These are phyloP conservation scores for Candida nitratophila DNA, from an alignment of 805 yeast species.

Conservation along the genomic window DNA sequence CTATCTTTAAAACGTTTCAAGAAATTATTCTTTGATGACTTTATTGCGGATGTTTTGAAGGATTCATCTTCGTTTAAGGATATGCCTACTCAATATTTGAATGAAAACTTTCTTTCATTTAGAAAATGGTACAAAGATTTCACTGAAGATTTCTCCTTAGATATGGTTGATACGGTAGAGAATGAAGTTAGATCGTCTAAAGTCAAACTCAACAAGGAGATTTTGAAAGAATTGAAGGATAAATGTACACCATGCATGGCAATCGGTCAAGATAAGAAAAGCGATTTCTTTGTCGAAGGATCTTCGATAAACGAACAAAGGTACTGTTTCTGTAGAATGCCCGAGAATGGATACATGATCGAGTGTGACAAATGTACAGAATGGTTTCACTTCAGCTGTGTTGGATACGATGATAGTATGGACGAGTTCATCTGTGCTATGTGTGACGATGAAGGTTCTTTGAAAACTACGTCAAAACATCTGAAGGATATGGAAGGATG, in stretches of 20 bases:
- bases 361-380: conserved; percentile 66
- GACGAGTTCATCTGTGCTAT: conserved; percentile 46
- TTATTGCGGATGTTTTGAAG: neutral
- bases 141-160: neutral
- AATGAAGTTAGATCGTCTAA: neutral
- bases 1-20: neutral
- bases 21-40: neutral
- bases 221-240: neutral
- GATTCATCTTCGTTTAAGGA: neutral
- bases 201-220: neutral
- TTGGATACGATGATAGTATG: conserved; percentile 28
- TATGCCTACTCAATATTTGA: neutral
- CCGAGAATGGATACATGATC: conserved; percentile 57
- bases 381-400: conserved; percentile 64
- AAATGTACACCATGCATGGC: neutral
- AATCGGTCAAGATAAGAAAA: neutral
- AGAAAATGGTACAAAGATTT: neutral
- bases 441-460: conserved; percentile 33
- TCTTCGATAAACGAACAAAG: conserved; percentile 2
- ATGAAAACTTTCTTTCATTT: neutral
- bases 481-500: conserved; percentile 3
- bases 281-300: neutral
- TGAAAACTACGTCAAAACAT: conserved; percentile 10
- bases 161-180: neutral
- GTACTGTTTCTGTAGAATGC: conserved; percentile 59